Evolutionary conservation across 371 early-diverging fungal genomes (phyloP), one percentile per base, ranked within the genome.

Genomic region (Syncephalastrum contaminatum): DNA sequence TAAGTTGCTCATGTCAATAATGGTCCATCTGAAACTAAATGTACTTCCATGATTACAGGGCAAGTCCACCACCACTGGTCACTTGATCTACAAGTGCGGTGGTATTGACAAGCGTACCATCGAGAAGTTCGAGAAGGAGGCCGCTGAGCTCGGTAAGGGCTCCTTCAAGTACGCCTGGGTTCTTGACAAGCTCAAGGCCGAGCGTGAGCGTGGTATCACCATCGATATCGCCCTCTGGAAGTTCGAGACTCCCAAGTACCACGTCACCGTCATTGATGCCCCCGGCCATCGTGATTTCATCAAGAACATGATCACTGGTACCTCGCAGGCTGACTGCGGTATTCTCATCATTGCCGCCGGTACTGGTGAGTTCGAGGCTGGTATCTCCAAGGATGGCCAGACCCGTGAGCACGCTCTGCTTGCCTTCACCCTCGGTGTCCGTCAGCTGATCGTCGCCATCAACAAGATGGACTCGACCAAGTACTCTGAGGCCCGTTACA

Each of bases 211-310:
- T 81, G 95, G 95, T 88, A 90, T 94, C 75, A 94, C 95, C 82
- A 93, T 94, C 30, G 58, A 58, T 52, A 58, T 86, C 40, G 97
- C 93, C 72, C 89, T 90, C 80, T 93, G 96, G 88, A 91, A 91
- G 86, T 97, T 99, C 92, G 94, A 95, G 74, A 93, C 98, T 66
- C 87, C 90, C 81, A 92, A 92, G 86, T 92, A 86, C 87, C 78
- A 89, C 75, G 90, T 94, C 67, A 95, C 95, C 75, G 90, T 96
- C 83, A 93, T 96, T 79, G 96, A 96, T 79, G 96, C 98, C 68
- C 99, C 99, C 53, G 99, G 99, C 50, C 99, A 99, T 87, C 91
- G 96, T 80, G 95, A 95, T 81, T 99, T 96, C 87, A 95, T 99
- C 84, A 91, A 94, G 87, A 98, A 96, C 93, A 98, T 99, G 98